Evolutionary conservation across 2,329 filamentous ascomycete genomes (phyloP).

Genomic region (Cercospora zeina): DNA sequence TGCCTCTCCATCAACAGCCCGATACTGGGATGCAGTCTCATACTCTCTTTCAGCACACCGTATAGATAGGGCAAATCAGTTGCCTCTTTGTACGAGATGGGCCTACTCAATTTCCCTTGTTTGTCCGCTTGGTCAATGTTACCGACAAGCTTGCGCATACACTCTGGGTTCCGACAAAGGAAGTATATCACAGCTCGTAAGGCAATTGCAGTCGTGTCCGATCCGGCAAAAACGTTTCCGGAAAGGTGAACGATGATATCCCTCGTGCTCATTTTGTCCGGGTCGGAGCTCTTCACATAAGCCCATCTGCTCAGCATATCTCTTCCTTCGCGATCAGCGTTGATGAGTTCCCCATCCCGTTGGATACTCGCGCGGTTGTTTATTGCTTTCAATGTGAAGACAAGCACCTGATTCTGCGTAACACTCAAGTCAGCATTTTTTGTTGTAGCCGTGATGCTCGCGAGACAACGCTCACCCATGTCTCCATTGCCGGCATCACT

Average conservation of each 20-base stretch:
- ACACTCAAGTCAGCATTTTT: neutral
- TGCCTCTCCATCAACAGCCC: constrained; percentile 39
- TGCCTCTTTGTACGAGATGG: constrained; percentile 33
- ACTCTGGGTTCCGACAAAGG: neutral
- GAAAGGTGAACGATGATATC: neutral
- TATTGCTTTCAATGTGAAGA: constrained; percentile 8
- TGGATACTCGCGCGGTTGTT: neutral
- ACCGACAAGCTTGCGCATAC: neutral
- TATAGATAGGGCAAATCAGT: constrained; percentile 44
- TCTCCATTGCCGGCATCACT: constrained; percentile 1
- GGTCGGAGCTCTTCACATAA: neutral
- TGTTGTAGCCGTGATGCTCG: too few relatives aligned
- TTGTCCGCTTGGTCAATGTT: neutral
- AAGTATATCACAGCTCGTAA: constrained; percentile 11
- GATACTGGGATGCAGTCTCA: constrained; percentile 48
- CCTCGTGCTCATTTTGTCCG: constrained; percentile 6
- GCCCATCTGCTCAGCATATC: constrained; percentile 5
- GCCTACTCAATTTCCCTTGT: neutral
- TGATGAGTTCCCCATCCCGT: constrained; percentile 4
- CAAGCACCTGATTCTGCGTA: neutral
- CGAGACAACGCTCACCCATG: neutral
- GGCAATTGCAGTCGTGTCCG: constrained; percentile 12
- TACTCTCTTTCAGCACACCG: constrained; percentile 47
- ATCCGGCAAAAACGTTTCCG: constrained; percentile 7
- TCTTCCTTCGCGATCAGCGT: neutral